These are phyloP conservation scores for Penicillium sp. DNA, from an alignment of 2,329 filamentous ascomycete species.

Conservation along the genomic window DNA sequence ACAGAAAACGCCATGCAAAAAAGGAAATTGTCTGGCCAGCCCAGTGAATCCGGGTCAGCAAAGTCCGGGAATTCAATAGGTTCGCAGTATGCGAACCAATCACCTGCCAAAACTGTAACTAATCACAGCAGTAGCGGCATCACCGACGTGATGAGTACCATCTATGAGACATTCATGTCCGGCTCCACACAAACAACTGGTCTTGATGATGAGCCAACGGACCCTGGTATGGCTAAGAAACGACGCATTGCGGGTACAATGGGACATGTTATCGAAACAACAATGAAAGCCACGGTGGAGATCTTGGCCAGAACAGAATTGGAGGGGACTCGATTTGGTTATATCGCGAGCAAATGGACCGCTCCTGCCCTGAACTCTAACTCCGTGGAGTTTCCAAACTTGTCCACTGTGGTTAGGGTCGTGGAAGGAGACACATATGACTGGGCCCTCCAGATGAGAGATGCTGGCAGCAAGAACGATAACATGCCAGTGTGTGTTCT, in stretches of 20 bases:
- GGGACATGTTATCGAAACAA: not conserved
- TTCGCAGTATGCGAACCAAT: not conserved
- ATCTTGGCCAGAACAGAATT: not conserved
- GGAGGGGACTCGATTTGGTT: not conserved
- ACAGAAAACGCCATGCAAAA: not conserved
- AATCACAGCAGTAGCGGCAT: not conserved
- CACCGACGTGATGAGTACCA: not conserved
- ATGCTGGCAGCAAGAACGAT: constrained; percentile 15
- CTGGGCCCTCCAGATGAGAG: constrained; percentile 47
- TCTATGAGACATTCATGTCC: not conserved
- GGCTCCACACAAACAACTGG: not conserved
- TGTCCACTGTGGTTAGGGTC: constrained; percentile 45
- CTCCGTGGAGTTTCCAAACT: constrained; percentile 42
- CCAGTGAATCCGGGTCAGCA: not conserved
- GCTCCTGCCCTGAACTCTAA: constrained; percentile 36
- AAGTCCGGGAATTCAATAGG: not conserved
- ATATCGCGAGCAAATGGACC: not conserved
- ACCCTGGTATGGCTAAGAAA: not conserved
- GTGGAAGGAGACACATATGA: constrained; percentile 59
- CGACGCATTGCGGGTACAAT: not conserved
- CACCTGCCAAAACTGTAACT: not conserved
- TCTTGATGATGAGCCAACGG: not conserved
- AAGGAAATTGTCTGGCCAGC: not conserved
- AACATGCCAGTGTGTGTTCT: constrained; percentile 54
- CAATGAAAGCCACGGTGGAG: not conserved